Evolutionary conservation across 1,284 basidiomycete genomes (phyloP).

Genomic region (Sphaerobolus stellatus): DNA sequence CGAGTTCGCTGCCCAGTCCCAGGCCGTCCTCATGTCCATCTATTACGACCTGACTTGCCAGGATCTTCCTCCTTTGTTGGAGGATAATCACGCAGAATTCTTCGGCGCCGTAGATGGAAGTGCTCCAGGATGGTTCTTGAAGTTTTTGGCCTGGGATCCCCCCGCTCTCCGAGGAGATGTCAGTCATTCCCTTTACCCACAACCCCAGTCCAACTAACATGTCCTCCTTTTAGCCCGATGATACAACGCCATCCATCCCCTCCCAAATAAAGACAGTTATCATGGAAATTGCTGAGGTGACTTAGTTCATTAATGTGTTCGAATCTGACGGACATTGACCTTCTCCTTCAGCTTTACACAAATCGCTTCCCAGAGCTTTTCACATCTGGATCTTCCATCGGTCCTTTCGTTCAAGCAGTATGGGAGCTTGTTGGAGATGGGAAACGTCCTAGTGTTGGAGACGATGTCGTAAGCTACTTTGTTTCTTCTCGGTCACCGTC

Average conservation of each 20-base stretch:
- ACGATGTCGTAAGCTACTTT: conserved; percentile 69
- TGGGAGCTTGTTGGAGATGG: conserved; percentile 87
- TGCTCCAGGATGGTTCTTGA: conserved; percentile 65
- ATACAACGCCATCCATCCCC: conserved; percentile 76
- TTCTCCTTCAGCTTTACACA: conserved; percentile 68
- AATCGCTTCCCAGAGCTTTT: conserved; percentile 92
- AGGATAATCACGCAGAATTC: conserved; percentile 84
- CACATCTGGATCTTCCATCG: conserved; percentile 65
- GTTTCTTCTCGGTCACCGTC: conserved; percentile 5
- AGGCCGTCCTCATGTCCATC: conserved; percentile 81
- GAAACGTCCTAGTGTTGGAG: conserved; percentile 64
- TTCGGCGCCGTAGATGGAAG: conserved; percentile 54
- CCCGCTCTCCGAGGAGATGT: conserved; percentile 71
- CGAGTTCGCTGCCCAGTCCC: conserved; percentile 63
- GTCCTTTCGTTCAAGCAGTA: conserved; percentile 84
- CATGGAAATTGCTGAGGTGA: conserved; percentile 85
- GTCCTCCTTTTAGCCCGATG: conserved; percentile 63
- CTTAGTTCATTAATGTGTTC: conserved; percentile 13
- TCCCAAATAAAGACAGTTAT: conserved; percentile 88
- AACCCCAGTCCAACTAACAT: conserved; percentile 14
- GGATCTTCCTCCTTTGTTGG: conserved; percentile 92
- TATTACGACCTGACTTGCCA: conserved; percentile 96
- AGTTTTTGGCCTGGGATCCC: conserved; percentile 79
- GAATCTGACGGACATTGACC: conserved; percentile 8
- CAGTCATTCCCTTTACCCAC: conserved; percentile 29